phyloP scores from a whole-genome alignment of 2,329 filamentous ascomycete species.

The Calonectria pauciramosa region DNA sequence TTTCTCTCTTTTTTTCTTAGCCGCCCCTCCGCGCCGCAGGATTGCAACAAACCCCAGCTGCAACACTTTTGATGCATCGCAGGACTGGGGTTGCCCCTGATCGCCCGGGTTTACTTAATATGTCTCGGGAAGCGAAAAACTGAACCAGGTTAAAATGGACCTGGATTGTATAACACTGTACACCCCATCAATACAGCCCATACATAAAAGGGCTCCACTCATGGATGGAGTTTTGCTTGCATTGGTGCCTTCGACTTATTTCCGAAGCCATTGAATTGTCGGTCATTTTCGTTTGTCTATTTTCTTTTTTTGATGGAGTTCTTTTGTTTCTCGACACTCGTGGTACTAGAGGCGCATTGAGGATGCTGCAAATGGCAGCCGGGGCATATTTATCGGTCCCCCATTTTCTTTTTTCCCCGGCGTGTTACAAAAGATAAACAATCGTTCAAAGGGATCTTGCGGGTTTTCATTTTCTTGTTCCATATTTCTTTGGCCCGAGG shows the following conservation, averaged over 20 bases:
- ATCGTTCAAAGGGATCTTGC: slow-evolving; percentile 10
- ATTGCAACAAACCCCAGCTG: slow-evolving; percentile 25
- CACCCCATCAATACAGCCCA: slow-evolving; percentile 14
- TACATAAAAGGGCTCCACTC: neutral
- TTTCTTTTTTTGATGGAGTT: slow-evolving; percentile 9
- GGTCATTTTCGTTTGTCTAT: slow-evolving; percentile 15
- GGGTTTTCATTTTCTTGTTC: slow-evolving; percentile 19
- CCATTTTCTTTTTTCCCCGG: neutral
- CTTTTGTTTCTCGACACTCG: slow-evolving; percentile 10
- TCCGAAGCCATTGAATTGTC: slow-evolving; percentile 13
- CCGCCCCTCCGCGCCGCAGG: slow-evolving; percentile 16
- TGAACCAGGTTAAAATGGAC: slow-evolving; percentile 10
- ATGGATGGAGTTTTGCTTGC: slow-evolving; percentile 25
- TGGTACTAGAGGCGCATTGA: slow-evolving; percentile 28
- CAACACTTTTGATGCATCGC: slow-evolving; percentile 6
- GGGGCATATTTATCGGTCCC: neutral
- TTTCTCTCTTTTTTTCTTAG: slow-evolving; percentile 3
- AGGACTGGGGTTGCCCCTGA: slow-evolving; percentile 10
- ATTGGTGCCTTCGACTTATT: slow-evolving; percentile 10
- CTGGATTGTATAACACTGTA: slow-evolving; percentile 25
- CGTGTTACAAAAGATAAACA: slow-evolving; percentile 25
- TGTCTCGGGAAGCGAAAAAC: slow-evolving; percentile 16
- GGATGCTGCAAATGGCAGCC: slow-evolving; percentile 18
- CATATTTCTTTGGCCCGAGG: neutral
- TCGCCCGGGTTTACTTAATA: slow-evolving; percentile 7